Conservation (phyloP, 2,329 filamentous ascomycete genomes). For the Fusarium siculi region DNA sequence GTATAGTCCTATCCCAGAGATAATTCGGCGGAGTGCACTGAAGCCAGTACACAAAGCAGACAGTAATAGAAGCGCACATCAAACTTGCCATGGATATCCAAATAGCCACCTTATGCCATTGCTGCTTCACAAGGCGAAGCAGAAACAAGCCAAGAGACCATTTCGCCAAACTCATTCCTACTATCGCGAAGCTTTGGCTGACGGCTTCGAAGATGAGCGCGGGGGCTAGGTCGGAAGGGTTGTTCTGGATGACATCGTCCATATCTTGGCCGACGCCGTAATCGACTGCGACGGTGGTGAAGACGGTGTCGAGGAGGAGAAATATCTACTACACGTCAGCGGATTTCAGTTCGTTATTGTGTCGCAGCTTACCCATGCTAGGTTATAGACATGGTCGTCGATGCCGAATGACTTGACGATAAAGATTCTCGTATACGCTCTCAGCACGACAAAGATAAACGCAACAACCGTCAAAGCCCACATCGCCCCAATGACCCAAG, state of each 20-base stretch:
- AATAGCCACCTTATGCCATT: slow-evolving; percentile 51
- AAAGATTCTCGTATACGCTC: slow-evolving; percentile 50
- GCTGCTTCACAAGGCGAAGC: slow-evolving; percentile 48
- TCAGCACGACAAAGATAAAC: slow-evolving; percentile 48
- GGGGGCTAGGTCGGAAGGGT: slow-evolving; percentile 26
- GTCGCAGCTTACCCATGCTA: slow-evolving; percentile 27
- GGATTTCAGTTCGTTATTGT: background rate
- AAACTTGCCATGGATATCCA: slow-evolving; percentile 45
- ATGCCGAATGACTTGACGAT: slow-evolving; percentile 46
- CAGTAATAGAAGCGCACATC: slow-evolving; percentile 31
- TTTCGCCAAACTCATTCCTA: slow-evolving; percentile 54
- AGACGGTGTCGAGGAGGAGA: slow-evolving; percentile 48
- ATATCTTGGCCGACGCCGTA: slow-evolving; percentile 51
- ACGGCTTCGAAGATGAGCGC: slow-evolving; percentile 48
- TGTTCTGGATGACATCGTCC: slow-evolving; percentile 35
- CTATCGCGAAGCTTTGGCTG: slow-evolving; percentile 51
- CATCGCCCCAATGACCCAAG: slow-evolving; percentile 41
- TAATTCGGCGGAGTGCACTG: slow-evolving; percentile 35
- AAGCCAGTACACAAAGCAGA: slow-evolving; percentile 27
- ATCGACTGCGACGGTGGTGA: slow-evolving; percentile 44
- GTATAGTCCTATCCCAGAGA: slow-evolving; percentile 33
- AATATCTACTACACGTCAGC: slow-evolving; percentile 21
- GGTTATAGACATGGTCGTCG: slow-evolving; percentile 50
- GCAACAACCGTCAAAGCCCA: slow-evolving; percentile 42
- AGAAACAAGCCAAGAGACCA: slow-evolving; percentile 53